Base-by-base conservation (phyloP, 345 rosid genomes). In the Microthlaspi erraticum region DNA sequence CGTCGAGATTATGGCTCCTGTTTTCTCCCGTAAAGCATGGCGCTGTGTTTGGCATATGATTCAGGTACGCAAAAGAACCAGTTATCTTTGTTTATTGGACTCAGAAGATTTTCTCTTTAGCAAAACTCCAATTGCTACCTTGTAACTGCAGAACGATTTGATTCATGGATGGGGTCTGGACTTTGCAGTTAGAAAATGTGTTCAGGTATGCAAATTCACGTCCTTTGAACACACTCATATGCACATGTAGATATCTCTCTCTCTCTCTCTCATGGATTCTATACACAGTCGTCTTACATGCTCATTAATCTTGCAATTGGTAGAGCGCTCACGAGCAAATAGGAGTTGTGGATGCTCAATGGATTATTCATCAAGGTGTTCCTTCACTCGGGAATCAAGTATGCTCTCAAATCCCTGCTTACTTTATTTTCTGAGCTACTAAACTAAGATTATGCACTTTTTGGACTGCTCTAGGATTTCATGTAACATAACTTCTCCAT, bases 1-100 rank as follows among this genome's bases (percentile, higher is more conserved):
- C 55, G 99, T 94, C 0, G 98, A 94, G 85, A 91, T 94, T 69
- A 94, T 94, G 99, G 98, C 99, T 65, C 84, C 98, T 5, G 96
- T 94, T 51, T 94, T 94, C 77, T 91, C 98, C 68, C 91, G 85
- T 33, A 80, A 84, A 39, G 98, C 98, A 45, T 94, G 99, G 98
- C 93, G 92, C 4, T 91, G 99, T 75, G 95, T 86, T 59, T 94
- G 99, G 97, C 76, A 91, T 73, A 86, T 94, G 99, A 82, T 94
- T 84, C 98, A 91, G 95, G 99, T 81, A 57, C 48, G 50, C 7
- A 36, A 34, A 23, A 29, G 10, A 48, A 23, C 32, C 0, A 7
- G 20, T 72, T 18, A 7, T 60, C 23, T 59, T 29, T 16, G 38
- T 52, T 33, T 26, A 20, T 14, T 6, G 8, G 34, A 70, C 5